Conservation (phyloP, 257 asterid species). For the Haberlea rhodopensis region DNA sequence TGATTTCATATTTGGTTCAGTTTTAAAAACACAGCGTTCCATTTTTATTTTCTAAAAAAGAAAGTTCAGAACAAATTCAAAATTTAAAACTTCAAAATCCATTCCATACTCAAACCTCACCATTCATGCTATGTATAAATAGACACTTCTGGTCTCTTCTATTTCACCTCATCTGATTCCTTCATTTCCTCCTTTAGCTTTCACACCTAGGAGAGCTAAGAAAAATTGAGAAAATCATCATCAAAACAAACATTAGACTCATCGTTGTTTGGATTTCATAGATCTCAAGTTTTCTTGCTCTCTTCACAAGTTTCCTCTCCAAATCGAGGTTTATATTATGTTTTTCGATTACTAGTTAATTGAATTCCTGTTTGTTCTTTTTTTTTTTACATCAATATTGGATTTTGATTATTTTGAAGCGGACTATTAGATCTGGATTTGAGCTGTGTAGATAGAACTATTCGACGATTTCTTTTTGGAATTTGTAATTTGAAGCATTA, state of each 20-base stretch:
- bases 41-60: too few relatives aligned
- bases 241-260: neutral
- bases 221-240: neutral
- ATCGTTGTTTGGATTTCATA: neutral
- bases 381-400: too few relatives aligned
- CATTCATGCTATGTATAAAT: slow-evolving; percentile 4
- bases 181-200: neutral
- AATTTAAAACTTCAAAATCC: neutral
- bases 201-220: neutral
- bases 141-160: neutral
- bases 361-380: too few relatives aligned
- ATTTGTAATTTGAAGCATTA: neutral
- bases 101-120: neutral
- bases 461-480: neutral
- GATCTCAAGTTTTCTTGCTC: slow-evolving; percentile 2
- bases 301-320: neutral
- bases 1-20: too few relatives aligned
- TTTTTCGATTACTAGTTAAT: neutral
- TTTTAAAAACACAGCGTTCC: too few relatives aligned
- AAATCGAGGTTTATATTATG: neutral
- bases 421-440: neutral
- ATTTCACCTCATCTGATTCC: neutral
- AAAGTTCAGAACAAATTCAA: too few relatives aligned
- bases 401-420: neutral
- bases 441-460: neutral